Percentiles rank a stretch among this genome's conserved stretches.
Evolutionary conservation across 1,284 basidiomycete genomes (phyloP).

Genomic region (Coniferiporia sulphurascens): DNA sequence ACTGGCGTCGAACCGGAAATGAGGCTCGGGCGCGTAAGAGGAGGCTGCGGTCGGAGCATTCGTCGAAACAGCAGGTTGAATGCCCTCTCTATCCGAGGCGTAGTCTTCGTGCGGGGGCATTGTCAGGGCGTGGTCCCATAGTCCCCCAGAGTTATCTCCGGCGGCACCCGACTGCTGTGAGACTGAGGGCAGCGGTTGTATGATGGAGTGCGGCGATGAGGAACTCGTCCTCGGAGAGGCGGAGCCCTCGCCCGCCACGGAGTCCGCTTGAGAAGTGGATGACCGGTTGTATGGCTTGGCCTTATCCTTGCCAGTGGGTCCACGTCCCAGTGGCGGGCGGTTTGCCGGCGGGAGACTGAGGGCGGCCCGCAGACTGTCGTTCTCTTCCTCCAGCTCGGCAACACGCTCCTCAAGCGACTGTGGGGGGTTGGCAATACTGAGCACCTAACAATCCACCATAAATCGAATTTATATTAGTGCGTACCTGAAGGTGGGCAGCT

Average conservation of each 20-base stretch:
- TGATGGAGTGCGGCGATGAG: slow-evolving; percentile 13
- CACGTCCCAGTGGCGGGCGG: slow-evolving; percentile 67
- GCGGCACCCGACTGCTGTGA: neutral
- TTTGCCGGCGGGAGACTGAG: slow-evolving; percentile 73
- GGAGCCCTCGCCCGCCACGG: slow-evolving; percentile 35
- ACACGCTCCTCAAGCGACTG: slow-evolving; percentile 82
- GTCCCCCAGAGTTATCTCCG: slow-evolving; percentile 1
- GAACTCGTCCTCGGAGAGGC: slow-evolving; percentile 20
- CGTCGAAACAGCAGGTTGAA: neutral
- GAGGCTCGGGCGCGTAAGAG: slow-evolving; percentile 11
- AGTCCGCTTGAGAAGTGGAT: slow-evolving; percentile 27
- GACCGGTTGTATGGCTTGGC: slow-evolving; percentile 42
- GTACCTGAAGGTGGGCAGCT: slow-evolving; percentile 81
- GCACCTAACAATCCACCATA: neutral
- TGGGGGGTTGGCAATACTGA: slow-evolving; percentile 25
- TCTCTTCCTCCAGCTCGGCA: slow-evolving; percentile 81
- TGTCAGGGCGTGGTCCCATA: slow-evolving; percentile 10
- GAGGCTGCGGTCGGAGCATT: slow-evolving; percentile 3
- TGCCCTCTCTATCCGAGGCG: slow-evolving; percentile 4
- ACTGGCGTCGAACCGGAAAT: slow-evolving; percentile 10
- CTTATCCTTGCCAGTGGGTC: slow-evolving; percentile 79
- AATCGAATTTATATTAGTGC: slow-evolving; percentile 16
- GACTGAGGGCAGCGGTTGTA: neutral
- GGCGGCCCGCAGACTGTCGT: slow-evolving; percentile 68
- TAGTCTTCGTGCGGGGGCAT: slow-evolving; percentile 12